Percentiles rank a stretch among this genome's conserved stretches.
These are phyloP conservation scores for Gentiana macrophylla DNA, from an alignment of 257 asterid species.

Conservation along the genomic window DNA sequence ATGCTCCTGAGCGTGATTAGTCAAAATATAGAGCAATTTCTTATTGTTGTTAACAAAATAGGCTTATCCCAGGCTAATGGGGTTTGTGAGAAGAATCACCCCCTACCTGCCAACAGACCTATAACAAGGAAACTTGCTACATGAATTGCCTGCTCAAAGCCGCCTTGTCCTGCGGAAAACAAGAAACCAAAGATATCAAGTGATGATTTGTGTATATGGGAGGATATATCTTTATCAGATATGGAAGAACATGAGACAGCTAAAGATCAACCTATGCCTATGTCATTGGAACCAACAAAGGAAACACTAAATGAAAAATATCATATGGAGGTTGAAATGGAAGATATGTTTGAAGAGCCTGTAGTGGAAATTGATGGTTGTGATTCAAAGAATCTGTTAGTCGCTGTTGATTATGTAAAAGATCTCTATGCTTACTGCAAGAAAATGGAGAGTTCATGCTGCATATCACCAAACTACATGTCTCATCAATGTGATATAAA, in stretches of 20 bases:
- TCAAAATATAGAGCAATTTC: constrained; percentile 37
- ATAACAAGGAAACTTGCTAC: constrained; percentile 76
- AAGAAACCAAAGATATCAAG: constrained; percentile 28
- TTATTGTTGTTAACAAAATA: constrained; percentile 48
- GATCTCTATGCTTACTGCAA: constrained; percentile 66
- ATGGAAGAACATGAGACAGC: constrained; percentile 29
- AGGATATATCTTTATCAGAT: constrained; percentile 42
- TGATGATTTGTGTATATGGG: constrained; percentile 25
- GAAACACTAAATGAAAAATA: constrained; percentile 26
- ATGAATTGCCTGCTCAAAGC: constrained; percentile 49
- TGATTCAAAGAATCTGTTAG: constrained; percentile 62
- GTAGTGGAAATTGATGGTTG: constrained; percentile 54
- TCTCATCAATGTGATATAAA: constrained; percentile 68
- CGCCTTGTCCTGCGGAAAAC: constrained; percentile 28
- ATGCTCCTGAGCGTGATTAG: constrained; percentile 54
- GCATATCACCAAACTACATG: constrained; percentile 82
- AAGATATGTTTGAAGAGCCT: constrained; percentile 67
- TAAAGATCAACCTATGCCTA: constrained; percentile 67
- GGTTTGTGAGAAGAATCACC: constrained; percentile 33
- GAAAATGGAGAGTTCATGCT: constrained; percentile 62
- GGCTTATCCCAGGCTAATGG: constrained; percentile 59
- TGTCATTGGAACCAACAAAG: constrained; percentile 65
- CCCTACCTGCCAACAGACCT: constrained; percentile 47
- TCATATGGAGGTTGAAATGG: constrained; percentile 86
- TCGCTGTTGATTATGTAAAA: constrained; percentile 66